phyloP scores from a whole-genome alignment of 1,284 basidiomycete species.

The Psilocybe mexicana region DNA sequence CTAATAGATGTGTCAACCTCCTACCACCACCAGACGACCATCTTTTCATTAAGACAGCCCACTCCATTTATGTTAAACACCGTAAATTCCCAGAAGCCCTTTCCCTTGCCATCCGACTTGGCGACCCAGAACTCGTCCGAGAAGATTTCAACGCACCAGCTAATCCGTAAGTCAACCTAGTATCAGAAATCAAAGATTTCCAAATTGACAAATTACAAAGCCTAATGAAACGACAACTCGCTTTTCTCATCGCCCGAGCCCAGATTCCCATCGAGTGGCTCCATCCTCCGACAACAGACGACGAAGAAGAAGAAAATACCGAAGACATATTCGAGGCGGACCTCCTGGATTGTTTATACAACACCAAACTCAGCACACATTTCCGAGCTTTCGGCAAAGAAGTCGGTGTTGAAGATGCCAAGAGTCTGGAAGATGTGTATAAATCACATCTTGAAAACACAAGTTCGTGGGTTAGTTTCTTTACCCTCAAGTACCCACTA shows the following conservation, averaged over 20 bases:
- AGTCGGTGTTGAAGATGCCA: slow-evolving; percentile 87
- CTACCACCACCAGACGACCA: slow-evolving; percentile 94
- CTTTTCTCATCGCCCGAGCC: slow-evolving; percentile 90
- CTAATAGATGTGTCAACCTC: slow-evolving; percentile 80
- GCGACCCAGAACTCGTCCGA: slow-evolving; percentile 79
- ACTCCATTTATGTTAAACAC: slow-evolving; percentile 88
- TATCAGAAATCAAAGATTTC: neutral
- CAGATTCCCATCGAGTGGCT: slow-evolving; percentile 94
- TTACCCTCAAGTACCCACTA: neutral
- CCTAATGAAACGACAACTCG: slow-evolving; percentile 94
- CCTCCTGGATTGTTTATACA: slow-evolving; percentile 83
- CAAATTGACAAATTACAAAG: slow-evolving; percentile 35
- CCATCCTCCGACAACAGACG: slow-evolving; percentile 54
- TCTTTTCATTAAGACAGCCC: slow-evolving; percentile 88
- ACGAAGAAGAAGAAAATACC: slow-evolving; percentile 40
- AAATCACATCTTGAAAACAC: slow-evolving; percentile 95
- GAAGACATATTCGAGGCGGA: slow-evolving; percentile 77
- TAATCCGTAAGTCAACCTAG: slow-evolving; percentile 64
- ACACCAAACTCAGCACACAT: slow-evolving; percentile 78
- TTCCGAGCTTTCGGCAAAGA: slow-evolving; percentile 96
- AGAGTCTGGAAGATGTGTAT: slow-evolving; percentile 96
- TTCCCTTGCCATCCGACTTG: slow-evolving; percentile 84
- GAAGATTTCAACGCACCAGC: slow-evolving; percentile 86
- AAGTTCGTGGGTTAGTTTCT: slow-evolving; percentile 44
- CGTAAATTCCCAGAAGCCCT: slow-evolving; percentile 92